Evolutionary conservation across 305 asterid species (phyloP).

Genomic region (Fraxinus baroniana): DNA sequence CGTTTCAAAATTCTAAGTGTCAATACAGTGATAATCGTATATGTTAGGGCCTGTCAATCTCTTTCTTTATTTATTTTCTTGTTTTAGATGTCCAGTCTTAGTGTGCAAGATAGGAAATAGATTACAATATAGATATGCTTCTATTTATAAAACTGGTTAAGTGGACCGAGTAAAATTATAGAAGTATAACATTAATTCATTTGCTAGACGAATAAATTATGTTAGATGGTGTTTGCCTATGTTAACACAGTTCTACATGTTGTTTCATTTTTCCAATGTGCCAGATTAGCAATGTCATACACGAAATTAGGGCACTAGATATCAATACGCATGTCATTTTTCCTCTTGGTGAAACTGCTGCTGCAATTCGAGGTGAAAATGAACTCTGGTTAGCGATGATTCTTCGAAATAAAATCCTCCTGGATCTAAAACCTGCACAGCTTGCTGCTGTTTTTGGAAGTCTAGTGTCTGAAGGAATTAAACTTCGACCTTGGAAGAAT

Average conservation of each 20-base stretch:
- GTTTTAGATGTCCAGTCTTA: not conserved
- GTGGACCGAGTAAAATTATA: not conserved
- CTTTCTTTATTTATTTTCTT: not conserved
- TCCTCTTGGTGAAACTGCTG: constrained; percentile 99
- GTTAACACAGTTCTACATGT: constrained; percentile 12
- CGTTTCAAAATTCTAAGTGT: not conserved
- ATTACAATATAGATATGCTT: not conserved
- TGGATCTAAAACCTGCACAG: constrained; percentile 88
- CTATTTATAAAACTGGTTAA: not conserved
- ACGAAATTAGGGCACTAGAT: constrained; percentile 94
- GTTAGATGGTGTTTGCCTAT: not conserved
- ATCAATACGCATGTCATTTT: constrained; percentile 73
- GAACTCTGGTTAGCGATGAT: constrained; percentile 98
- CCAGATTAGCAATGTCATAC: constrained; percentile 95
- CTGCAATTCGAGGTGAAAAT: constrained; percentile 96
- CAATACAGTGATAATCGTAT: not conserved
- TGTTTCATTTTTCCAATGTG: constrained; percentile 20
- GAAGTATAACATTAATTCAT: not conserved
- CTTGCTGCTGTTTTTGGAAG: constrained; percentile 96
- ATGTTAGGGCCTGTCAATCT: not conserved
- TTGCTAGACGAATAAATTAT: not conserved
- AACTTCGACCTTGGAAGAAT: constrained; percentile 85
- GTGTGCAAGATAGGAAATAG: not conserved
- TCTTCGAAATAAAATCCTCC: constrained; percentile 78
- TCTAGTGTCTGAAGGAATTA: constrained; percentile 93